Base-by-base conservation (phyloP, 176 grass and related monocot genomes). In the Hsuehochloa calcarea region DNA sequence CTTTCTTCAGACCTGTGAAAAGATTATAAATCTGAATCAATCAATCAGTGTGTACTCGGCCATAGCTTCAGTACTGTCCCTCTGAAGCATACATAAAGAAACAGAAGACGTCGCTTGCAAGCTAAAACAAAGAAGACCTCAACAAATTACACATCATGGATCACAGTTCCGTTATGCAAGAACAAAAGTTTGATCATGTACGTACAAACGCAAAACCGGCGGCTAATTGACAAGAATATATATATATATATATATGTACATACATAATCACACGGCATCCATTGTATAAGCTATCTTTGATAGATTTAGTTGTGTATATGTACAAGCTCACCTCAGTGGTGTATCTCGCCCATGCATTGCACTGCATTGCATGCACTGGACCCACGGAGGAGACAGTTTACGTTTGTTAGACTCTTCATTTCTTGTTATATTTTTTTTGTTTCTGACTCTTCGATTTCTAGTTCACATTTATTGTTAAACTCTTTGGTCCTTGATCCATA, bases 211-310 rank as follows among this genome's bases (percentile, higher is more conserved):
- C 62, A 75, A 85, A 64, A 37, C 25, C 19, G 11, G 70, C 31
- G 22, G 70, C 77, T 68, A 85, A 68, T 89, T 20, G 83, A 77
- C 64, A 72, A 52, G 12, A 65, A 1, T n/a, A n/a, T n/a, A n/a
- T n/a, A 8, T 19, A 37, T 0, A 51, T 14, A 69, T 5, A 54
- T 13, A 52, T 55, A 65, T 29, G 5, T 10, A 34, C 15, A 51
- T 38, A 74, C 58, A 40, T 26, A 54, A 54, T 54, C 44, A 62
- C 44, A 40, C 31, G 13, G 23, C 29, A 22, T 65, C 17, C 9
- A 60, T 25, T 11, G 5, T 60, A 66, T n/a, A 35, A 49, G 60
- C n/a, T 79, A 31, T 46, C 5, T 66, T 80, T 50, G 61, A 80
- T 45, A 1, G 77, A 5, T 11, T 55, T 50, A 50, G 0, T 13